Evolutionary conservation across 2,329 filamentous ascomycete species (phyloP), one percentile per base, ranked within the genome.

Genomic region (Venturia effusa): DNA sequence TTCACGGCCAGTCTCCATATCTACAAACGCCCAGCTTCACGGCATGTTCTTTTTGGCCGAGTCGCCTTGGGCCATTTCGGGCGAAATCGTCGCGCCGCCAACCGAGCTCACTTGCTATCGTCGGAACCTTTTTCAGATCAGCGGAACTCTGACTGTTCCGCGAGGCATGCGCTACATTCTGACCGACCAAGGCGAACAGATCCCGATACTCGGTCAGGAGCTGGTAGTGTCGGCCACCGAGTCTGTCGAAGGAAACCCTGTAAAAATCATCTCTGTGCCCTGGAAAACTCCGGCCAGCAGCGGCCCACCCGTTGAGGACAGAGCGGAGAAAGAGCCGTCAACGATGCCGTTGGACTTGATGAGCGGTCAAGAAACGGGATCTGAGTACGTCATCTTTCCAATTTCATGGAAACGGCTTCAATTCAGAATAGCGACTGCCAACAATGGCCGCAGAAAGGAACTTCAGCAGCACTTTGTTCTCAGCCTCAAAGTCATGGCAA

Each of bases 401-500:
- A 92, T 97, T 67, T 90, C 92, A 59, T 97, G 93, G 91, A 92
- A 94, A 70, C 84, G 93, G 65, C 78, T 97, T 66, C 93, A 97
- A 71, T 97, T 97, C 72, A 84, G 93, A 70, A 96, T 93, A 74
- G 93, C 93, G 22, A 97, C 93, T 10, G 93, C 93, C 64, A 97
- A 97, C 77, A 97, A 97, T 73, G 93, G 93, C 13, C 86, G 93
- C 66, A 83, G 93, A 67, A 96, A 96, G 78, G 93, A 97, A 74
- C 83, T 97, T 57, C 93, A 97, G 73, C 93, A 97, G 73, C 93
- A 97, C 77, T 97, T 97, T 74, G 87, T 96, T 13, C 82, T 97
- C 65, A 88, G 92, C 67, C 79, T 97, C 61, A 96, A 93, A 74
- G 87, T 96, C 11, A 80, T 92, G 67, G 92, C 88, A 19, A 94